Base-by-base conservation (phyloP, 1,284 basidiomycete genomes). In the Apiotrichum sp. region DNA sequence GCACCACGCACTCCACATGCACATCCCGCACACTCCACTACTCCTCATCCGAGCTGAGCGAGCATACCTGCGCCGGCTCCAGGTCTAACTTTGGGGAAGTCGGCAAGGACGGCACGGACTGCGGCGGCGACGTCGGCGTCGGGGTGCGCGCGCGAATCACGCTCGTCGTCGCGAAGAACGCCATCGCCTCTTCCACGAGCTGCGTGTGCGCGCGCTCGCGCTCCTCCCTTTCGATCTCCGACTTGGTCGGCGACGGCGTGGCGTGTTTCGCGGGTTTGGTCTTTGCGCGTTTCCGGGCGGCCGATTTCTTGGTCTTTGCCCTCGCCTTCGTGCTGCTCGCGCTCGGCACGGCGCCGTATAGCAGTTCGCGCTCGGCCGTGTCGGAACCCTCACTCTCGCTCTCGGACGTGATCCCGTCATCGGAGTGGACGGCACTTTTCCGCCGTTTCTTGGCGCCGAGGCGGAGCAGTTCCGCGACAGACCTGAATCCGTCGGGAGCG, bases 401-500 rank as follows among this genome's bases (percentile, higher is more conserved):
- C n/a, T n/a, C n/a, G n/a, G n/a, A n/a, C n/a, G n/a, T n/a, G n/a
- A n/a, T n/a, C n/a, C n/a, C n/a, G n/a, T n/a, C n/a, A n/a, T 36
- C 35, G 35, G 16, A 29, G 1, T 33, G 56, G 7, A 33, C 39
- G 6, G 45, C 36, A 16, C 39, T 41, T 10, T 34, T 34, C 7
- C 48, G 39, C 34, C 62, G 45, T 45, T 60, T 52, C 55, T 53
- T 56, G 58, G 61, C 62, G 3, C 56, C 53, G 4, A 62, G 63
- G 32, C 62, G 58, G 16, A 75, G 56, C 16, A 76, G 63, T 29
- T 69, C 68, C 9, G 68, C 62, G 1, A 77, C 77, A 29, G 57
- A 64, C 33, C 70, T 68, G 62, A 78, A 78, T 4, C 77, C 76
- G 5, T 58, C 59, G 3, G 55, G 36, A 0, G 71, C 73, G 42